Evolutionary conservation across 257 asterid genomes (phyloP).

Genomic region (Nemophila menziesii): DNA sequence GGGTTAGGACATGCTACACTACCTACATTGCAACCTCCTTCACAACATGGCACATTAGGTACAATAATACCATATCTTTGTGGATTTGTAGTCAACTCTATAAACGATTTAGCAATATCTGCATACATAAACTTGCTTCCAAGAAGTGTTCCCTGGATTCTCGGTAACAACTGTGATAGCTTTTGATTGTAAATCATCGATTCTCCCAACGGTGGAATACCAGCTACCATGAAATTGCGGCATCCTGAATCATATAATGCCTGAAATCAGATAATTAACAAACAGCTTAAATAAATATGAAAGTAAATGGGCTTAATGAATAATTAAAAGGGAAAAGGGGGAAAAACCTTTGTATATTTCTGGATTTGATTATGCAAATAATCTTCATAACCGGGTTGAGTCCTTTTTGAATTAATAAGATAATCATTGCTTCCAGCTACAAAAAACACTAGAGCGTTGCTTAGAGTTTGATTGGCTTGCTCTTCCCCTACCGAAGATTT

Average conservation of each 20-base stretch:
- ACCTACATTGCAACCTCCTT: slow-evolving; percentile 4
- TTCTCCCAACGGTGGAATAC: slow-evolving; percentile 19
- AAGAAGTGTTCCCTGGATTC: slow-evolving; percentile 11
- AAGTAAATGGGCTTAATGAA: neutral
- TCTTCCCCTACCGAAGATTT: slow-evolving; percentile 1
- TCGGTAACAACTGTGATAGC: slow-evolving; percentile 7
- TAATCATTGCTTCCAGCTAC: slow-evolving; percentile 16
- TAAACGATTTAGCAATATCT: slow-evolving; percentile 12
- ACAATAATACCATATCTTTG: slow-evolving; percentile 13
- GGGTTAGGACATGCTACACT: slow-evolving; percentile 12
- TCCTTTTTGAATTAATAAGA: neutral
- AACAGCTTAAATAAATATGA: neutral
- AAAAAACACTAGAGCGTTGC: slow-evolving; percentile 2
- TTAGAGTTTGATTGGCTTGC: slow-evolving; percentile 4
- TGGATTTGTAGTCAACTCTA: slow-evolving; percentile 7
- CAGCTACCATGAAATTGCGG: slow-evolving; percentile 16
- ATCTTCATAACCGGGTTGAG: slow-evolving; percentile 10
- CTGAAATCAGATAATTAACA: slow-evolving; percentile 1
- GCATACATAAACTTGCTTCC: slow-evolving; percentile 21
- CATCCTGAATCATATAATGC: slow-evolving; percentile 6
- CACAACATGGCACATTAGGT: slow-evolving; percentile 12
- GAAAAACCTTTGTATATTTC: slow-evolving; percentile 10
- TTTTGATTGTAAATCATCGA: slow-evolving; percentile 12
- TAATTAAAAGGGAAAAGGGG: neutral
- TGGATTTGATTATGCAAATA: slow-evolving; percentile 7